A percentile compares a stretch with the other conserved stretches of the same genome.
phyloP scores from a whole-genome alignment of 169 alveolate species.

The Plasmodium gonderi region DNA sequence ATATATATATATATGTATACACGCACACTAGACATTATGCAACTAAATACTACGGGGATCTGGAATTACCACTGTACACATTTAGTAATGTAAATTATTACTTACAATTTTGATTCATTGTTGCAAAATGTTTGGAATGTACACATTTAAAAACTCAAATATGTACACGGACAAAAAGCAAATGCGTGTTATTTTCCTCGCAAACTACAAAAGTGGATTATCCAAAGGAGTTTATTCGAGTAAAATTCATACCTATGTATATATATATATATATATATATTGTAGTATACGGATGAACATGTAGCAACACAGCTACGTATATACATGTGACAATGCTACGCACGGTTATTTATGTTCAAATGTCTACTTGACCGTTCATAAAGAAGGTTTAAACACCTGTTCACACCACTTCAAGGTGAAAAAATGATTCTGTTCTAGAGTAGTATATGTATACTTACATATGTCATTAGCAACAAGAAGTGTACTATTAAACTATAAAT shows the following conservation, averaged over 20 bases:
- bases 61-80: background rate
- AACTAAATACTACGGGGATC: background rate
- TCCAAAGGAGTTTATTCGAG: background rate
- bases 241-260: no score
- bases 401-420: background rate
- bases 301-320: no score
- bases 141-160: background rate
- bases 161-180: background rate
- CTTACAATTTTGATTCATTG: background rate
- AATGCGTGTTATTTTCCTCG: background rate
- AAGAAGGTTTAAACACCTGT: background rate
- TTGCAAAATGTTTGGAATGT: background rate
- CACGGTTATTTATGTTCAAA: background rate
- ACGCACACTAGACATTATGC: background rate
- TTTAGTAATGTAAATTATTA: background rate
- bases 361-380: background rate
- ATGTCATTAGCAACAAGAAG: background rate
- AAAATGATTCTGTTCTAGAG: background rate
- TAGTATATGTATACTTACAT: background rate
- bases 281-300: background rate
- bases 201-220: background rate
- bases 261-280: background rate
- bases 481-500: background rate
- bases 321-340: background rate
- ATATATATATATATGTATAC: background rate